Base-by-base conservation (phyloP, 306 rosid genomes). In the Begonia masoniana region DNA sequence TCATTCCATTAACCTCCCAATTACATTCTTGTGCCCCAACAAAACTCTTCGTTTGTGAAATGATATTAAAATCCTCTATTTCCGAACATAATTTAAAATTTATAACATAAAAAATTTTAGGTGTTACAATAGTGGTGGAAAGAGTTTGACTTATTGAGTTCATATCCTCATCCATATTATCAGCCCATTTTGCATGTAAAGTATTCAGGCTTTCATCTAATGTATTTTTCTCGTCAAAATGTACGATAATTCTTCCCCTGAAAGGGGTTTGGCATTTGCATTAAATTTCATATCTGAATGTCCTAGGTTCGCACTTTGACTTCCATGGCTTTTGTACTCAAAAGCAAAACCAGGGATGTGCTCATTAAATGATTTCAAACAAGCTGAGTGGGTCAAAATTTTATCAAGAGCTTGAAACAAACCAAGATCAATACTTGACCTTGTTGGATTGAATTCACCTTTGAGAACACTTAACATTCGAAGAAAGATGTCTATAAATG, bases 191-290 rank as follows among this genome's bases (percentile, higher is more conserved):
- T 1, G 48, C 60, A 57, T 74, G 60, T 52, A 72, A 67, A 62
- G 68, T 54, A 74, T 66, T 57, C 74, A 82, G 67, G 49, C 67
- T 62, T 52, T 63, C 73, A 51, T 64, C 64, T 45, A 86, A 76
- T 31, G 80, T 73, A 59, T 74, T 74, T 56, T 67, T 77, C 67
- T 83, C 86, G 41, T 81, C 60, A 91, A 78, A 71, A 79, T 69
- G 68, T 86, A 96, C 50, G 83, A 86, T 65, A 91, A 81, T 70
- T 86, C 94, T 54, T 77, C 94, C 13, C 86, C 87, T 10, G 77
- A 66, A 50, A 71, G 57, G 48, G 72, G 74, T 62, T 16, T 80
- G 57, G 58, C 50, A 75, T 58, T 58, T 65, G 61, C 69, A 57
- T 74, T 0, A 3, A 1, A 12, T 42, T 42, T 42, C 9, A 42